phyloP scores from a whole-genome alignment of 2,329 filamentous ascomycete genomes.

The Ramularia endophylla region DNA sequence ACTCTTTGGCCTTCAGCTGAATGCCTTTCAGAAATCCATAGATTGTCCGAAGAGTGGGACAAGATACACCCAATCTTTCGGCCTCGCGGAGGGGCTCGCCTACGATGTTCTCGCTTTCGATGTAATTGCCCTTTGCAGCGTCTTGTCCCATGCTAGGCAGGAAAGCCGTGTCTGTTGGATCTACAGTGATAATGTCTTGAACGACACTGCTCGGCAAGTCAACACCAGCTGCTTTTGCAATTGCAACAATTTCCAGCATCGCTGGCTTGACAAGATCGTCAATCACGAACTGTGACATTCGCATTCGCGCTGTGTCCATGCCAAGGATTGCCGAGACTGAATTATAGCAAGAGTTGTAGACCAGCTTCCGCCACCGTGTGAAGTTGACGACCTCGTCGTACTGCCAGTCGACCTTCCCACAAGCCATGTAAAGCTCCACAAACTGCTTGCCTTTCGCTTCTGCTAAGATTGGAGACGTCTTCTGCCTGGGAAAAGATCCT shows the following conservation, averaged over 20 bases:
- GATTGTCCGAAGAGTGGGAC: conserved; percentile 45
- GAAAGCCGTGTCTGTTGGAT: conserved; percentile 46
- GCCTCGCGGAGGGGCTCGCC: conserved; percentile 53
- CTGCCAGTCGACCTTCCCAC: conserved; percentile 38
- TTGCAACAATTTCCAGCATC: conserved; percentile 49
- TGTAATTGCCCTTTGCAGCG: conserved; percentile 49
- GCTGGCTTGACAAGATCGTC: conserved; percentile 47
- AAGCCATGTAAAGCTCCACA: conserved; percentile 43
- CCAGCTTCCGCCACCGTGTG: conserved; percentile 47
- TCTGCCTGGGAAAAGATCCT: conserved; percentile 44
- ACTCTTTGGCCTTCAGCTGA: conserved; percentile 45
- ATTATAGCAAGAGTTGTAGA: conserved; percentile 49
- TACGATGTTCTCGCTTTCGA: conserved; percentile 52
- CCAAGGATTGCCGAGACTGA: conserved; percentile 47
- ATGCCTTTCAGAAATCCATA: conserved; percentile 46
- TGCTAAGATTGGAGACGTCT: conserved; percentile 25
- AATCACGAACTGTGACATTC: conserved; percentile 40
- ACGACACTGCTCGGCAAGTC: conserved; percentile 40
- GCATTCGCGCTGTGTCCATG: conserved; percentile 48
- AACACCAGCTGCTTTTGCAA: conserved; percentile 41
- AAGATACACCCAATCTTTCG: conserved; percentile 42
- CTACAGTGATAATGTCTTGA: conserved; percentile 42
- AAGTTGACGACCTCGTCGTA: conserved; percentile 40
- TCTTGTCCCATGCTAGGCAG: conserved; percentile 53
- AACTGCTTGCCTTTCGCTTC: conserved; percentile 37